phyloP scores from a whole-genome alignment of 495 filamentous ascomycete genomes.

The Penicillium bialowiezense region DNA sequence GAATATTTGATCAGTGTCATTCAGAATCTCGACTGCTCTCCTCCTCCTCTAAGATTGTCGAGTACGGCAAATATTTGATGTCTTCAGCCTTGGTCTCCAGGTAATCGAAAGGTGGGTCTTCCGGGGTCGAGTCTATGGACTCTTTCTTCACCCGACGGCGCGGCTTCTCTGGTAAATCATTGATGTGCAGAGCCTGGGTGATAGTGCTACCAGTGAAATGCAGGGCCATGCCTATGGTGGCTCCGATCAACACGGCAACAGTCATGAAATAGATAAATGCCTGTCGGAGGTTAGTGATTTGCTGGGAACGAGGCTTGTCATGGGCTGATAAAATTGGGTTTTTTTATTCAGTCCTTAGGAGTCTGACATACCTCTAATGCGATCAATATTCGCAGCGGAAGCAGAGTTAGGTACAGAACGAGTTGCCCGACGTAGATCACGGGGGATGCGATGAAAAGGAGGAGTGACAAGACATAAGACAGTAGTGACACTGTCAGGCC shows the following conservation, averaged over 20 bases:
- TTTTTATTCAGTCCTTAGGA: too few relatives aligned
- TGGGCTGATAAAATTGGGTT: background rate
- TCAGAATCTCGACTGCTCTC: slow-evolving; percentile 35
- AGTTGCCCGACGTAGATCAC: slow-evolving; percentile 42
- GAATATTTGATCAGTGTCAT: background rate
- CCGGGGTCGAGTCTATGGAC: slow-evolving; percentile 3
- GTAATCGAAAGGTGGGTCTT: slow-evolving; percentile 30
- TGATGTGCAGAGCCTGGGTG: slow-evolving; percentile 15
- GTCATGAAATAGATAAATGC: slow-evolving; percentile 24
- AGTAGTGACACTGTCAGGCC: slow-evolving; percentile 39
- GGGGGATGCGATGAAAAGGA: slow-evolving; percentile 40
- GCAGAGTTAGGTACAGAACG: slow-evolving; percentile 30
- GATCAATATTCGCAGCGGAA: slow-evolving; percentile 45
- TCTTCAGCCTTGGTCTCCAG: slow-evolving; percentile 33
- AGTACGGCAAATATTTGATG: slow-evolving; percentile 40
- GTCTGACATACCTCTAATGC: slow-evolving; percentile 61
- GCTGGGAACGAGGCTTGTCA: background rate
- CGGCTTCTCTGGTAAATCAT: slow-evolving; percentile 10
- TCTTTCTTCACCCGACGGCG: slow-evolving; percentile 3
- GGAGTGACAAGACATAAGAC: slow-evolving; percentile 23
- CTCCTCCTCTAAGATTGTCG: slow-evolving; percentile 68
- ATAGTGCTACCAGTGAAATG: slow-evolving; percentile 14
- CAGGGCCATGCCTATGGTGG: slow-evolving; percentile 17
- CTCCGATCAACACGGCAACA: slow-evolving; percentile 20
- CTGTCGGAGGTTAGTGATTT: slow-evolving; percentile 11